Evolutionary conservation across 2,329 filamentous ascomycete genomes (phyloP).

Genomic region (Dichotomopilus funicola): DNA sequence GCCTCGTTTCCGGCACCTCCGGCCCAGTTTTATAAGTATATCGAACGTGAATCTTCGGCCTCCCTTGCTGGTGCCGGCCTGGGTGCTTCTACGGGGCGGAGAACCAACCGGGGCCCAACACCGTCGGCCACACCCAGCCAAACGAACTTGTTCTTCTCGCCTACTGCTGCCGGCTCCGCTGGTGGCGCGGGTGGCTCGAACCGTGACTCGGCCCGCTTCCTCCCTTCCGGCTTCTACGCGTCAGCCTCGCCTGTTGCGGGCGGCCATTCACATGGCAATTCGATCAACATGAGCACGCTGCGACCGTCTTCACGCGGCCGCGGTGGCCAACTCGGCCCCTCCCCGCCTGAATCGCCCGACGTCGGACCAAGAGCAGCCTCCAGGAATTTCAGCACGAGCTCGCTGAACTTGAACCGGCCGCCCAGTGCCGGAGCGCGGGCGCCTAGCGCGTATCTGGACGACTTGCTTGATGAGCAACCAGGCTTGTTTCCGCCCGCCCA

Average conservation of each 20-base stretch:
- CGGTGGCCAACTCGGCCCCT: slow-evolving; percentile 41
- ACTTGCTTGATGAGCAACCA: slow-evolving; percentile 73
- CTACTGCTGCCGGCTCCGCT: slow-evolving; percentile 69
- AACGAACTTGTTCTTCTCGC: slow-evolving; percentile 87
- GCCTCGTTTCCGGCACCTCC: slow-evolving; percentile 49
- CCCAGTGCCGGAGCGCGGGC: slow-evolving; percentile 56
- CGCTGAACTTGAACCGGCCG: slow-evolving; percentile 58
- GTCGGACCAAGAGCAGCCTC: slow-evolving; percentile 37
- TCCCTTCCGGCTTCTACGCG: slow-evolving; percentile 89
- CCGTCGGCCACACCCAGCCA: slow-evolving; percentile 53
- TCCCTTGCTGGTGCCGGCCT: slow-evolving; percentile 42
- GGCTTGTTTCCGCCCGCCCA: slow-evolving; percentile 40
- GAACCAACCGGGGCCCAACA: slow-evolving; percentile 45
- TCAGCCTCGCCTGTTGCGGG: slow-evolving; percentile 45
- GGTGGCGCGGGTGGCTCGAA: slow-evolving; percentile 48
- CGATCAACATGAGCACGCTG: slow-evolving; percentile 56
- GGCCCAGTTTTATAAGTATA: slow-evolving; percentile 59
- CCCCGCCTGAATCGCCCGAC: slow-evolving; percentile 60
- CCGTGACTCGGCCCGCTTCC: slow-evolving; percentile 65
- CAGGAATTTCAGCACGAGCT: slow-evolving; percentile 54
- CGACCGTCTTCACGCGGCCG: slow-evolving; percentile 52
- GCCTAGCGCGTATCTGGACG: slow-evolving; percentile 84
- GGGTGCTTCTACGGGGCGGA: slow-evolving; percentile 44
- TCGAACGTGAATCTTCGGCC: slow-evolving; percentile 50
- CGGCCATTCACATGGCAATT: slow-evolving; percentile 36